Evolutionary conservation across 129 eudicot species (phyloP).

Genomic region (Dittrichia graveolens): DNA sequence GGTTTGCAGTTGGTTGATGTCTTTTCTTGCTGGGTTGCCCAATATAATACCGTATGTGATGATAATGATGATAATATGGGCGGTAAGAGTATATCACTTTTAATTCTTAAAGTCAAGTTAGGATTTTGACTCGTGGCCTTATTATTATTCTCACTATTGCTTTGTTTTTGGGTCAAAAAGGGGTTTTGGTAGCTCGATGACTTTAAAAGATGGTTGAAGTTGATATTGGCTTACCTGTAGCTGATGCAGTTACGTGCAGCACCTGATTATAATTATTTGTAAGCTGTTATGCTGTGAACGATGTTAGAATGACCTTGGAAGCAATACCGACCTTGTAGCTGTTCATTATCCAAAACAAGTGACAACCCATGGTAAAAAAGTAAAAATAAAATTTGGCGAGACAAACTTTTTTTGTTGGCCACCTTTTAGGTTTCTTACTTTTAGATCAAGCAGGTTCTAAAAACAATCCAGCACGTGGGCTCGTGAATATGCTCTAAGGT

Average conservation of each 20-base stretch:
- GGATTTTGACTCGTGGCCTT: slow-evolving; percentile 28
- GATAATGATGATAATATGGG: slow-evolving; percentile 31
- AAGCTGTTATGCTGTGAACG: too few species aligned
- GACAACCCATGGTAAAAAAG: not conserved
- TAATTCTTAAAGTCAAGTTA: slow-evolving; percentile 34
- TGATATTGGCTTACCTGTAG: slow-evolving; percentile 11
- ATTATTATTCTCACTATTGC: slow-evolving; percentile 21
- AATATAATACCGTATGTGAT: slow-evolving; percentile 35
- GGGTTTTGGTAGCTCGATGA: slow-evolving; percentile 46
- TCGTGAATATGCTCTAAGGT: too few species aligned
- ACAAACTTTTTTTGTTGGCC: too few species aligned
- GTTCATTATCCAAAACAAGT: not conserved
- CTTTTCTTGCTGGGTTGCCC: slow-evolving; percentile 47
- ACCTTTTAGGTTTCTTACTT: too few species aligned
- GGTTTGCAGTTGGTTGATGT: slow-evolving; percentile 63
- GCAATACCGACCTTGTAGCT: not conserved
- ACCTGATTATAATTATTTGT: too few species aligned
- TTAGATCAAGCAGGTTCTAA: too few species aligned
- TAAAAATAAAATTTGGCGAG: too few species aligned
- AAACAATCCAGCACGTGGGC: too few species aligned
- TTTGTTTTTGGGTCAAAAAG: slow-evolving; percentile 37
- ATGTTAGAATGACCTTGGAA: too few species aligned
- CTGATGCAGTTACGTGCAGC: not conserved
- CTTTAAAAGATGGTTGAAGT: slow-evolving; percentile 41
- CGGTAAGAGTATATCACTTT: slow-evolving; percentile 50